Base-by-base conservation (phyloP, 2,329 filamentous ascomycete genomes). In the Cryphonectria radicalis region DNA sequence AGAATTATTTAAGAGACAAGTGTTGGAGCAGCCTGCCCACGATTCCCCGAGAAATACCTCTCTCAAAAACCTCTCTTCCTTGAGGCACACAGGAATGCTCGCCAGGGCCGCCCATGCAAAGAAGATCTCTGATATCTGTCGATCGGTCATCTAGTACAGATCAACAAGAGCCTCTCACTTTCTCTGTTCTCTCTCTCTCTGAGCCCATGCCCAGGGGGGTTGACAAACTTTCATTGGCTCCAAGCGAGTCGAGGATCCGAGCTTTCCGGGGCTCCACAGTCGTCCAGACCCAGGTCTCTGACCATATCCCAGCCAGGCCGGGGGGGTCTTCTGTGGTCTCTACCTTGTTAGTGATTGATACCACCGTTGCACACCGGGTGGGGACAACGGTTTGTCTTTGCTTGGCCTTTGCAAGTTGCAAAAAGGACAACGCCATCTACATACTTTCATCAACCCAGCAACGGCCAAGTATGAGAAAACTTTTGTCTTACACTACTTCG, bases 291-390 rank as follows among this genome's bases (percentile, higher is more conserved):
- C 42, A 40, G 59, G 59, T 40, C 59, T 40, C 5, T 65, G 43
- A 25, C 6, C 28, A 22, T 50, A 65, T 35, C 63, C 63, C 43
- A 25, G 63, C 25, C 63, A 22, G 25, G 25, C 17, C 32, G n/a
- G 42, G 42, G 63, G 63, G 40, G 32, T 32, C 4, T 22, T 50
- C 43, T 50, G 43, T 50, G 43, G 46, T 32, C 46, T n/a, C 43
- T 50, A 53, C 42, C 28, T 46, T 35, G n/a, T 40, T n/a, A 42
- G 13, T 46, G 63, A 19, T 22, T 53, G 63, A 65, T 65, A 37
- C 43, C n/a, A 65, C 40, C 63, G 63, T 65, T 65, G 63, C 28
- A 65, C 63, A 59, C 42, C 28, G 43, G 32, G n/a, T 46, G 63
- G 63, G n/a, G 28, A 40, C 28, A 11, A 17, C 42, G 63, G 63